A percentile compares a stretch with the other conserved stretches of the same genome.
These are phyloP conservation scores for Ganoderma resinaceum DNA, from an alignment of 1,284 basidiomycete genomes.

Conservation along the genomic window DNA sequence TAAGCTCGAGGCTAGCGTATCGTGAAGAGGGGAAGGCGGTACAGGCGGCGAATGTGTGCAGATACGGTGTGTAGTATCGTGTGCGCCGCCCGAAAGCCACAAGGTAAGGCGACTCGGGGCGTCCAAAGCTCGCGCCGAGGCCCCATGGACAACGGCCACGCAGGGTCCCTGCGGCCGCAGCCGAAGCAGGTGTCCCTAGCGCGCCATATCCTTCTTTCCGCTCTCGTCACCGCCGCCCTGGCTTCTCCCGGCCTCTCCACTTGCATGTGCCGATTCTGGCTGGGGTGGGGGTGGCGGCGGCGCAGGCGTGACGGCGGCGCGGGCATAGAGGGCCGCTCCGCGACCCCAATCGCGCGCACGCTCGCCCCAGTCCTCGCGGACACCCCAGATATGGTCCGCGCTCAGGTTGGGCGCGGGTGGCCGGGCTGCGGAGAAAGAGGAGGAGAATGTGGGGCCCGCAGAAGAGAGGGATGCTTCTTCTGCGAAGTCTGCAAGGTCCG, in stretches of 20 bases:
- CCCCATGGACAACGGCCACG: not conserved
- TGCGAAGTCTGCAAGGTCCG: constrained; percentile 33
- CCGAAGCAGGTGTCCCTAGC: not conserved
- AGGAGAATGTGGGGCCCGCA: constrained; percentile 5
- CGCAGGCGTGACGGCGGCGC: not conserved
- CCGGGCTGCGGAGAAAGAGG: constrained; percentile 28
- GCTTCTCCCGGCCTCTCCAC: not conserved
- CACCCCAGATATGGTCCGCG: constrained; percentile 51
- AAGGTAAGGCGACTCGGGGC: not conserved
- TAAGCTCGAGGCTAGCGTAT: not conserved
- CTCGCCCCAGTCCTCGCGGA: constrained; percentile 55
- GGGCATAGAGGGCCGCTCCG: constrained; percentile 41
- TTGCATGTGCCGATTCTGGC: not conserved
- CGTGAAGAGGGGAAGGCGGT: not conserved
- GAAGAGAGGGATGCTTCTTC: constrained; percentile 31
- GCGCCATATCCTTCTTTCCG: not conserved
- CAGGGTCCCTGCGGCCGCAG: not conserved
- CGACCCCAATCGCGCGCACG: constrained; percentile 50
- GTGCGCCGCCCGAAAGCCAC: not conserved
- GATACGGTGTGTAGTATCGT: not conserved
- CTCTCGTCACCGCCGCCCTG: not conserved
- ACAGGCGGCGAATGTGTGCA: not conserved
- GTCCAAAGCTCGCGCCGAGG: not conserved
- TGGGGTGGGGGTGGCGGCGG: not conserved
- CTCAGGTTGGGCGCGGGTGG: constrained; percentile 48